Percentiles rank a stretch among this genome's conserved stretches.
These are phyloP conservation scores for Sarocladiaceae sp. DNA, from an alignment of 2,329 filamentous ascomycete species.

Conservation along the genomic window DNA sequence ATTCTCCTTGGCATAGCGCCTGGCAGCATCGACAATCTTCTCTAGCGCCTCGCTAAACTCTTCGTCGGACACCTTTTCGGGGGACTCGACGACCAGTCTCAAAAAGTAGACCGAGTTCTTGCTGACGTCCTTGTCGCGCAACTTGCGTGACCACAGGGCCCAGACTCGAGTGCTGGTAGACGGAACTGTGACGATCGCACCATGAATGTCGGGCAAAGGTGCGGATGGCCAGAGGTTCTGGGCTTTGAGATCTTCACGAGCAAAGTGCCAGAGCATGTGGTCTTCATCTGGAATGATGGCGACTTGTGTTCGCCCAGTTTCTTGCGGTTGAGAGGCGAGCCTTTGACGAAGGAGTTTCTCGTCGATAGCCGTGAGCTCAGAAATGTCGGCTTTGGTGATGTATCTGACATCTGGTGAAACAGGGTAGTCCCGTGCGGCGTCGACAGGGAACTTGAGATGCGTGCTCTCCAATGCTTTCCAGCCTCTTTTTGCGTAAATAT, in stretches of 20 bases:
- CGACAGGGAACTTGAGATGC: constrained; percentile 59
- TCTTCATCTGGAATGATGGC: constrained; percentile 27
- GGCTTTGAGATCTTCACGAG: background rate
- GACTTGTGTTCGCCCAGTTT: constrained; percentile 24
- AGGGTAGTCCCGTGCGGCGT: constrained; percentile 20
- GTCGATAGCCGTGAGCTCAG: background rate
- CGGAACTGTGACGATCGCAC: constrained; percentile 27
- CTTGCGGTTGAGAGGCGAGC: background rate
- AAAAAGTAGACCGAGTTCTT: constrained; percentile 69
- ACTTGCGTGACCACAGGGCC: constrained; percentile 1
- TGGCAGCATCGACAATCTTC: constrained; percentile 62
- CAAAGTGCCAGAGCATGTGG: constrained; percentile 54
- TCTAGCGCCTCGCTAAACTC: constrained; percentile 51
- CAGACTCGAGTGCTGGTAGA: background rate
- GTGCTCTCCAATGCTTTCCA: constrained; percentile 73
- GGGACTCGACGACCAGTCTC: constrained; percentile 62
- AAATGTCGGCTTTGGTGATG: background rate
- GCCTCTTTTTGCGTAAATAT: constrained; percentile 72
- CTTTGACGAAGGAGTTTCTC: constrained; percentile 9
- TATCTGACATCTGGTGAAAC: constrained; percentile 17
- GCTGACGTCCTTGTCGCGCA: constrained; percentile 23
- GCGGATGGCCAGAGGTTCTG: constrained; percentile 21
- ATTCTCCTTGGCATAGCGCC: constrained; percentile 68
- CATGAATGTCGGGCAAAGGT: constrained; percentile 37
- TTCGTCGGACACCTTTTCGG: constrained; percentile 30